Evolutionary conservation across 2,329 filamentous ascomycete species (phyloP).

Genomic region (Colletotrichum sp.): DNA sequence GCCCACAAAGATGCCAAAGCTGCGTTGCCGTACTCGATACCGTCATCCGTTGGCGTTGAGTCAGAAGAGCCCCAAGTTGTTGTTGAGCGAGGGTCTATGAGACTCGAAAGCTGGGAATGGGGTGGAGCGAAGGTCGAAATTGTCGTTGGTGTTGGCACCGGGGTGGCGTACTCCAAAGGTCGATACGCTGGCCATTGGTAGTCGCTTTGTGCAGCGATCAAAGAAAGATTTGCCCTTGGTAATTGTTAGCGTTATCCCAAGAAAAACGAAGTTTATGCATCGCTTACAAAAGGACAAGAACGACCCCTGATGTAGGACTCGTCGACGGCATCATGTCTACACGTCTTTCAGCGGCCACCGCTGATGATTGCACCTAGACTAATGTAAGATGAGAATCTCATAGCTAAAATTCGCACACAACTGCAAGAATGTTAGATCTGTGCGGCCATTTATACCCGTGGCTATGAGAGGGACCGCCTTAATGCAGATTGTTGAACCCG

Average conservation of each 20-base stretch:
- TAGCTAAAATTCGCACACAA: accelerated
- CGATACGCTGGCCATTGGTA: neutral
- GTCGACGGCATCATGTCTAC: neutral
- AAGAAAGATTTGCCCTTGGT: neutral
- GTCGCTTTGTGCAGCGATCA: neutral
- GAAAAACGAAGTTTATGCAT: neutral
- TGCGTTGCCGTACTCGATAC: slow-evolving; percentile 28
- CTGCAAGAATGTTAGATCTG: neutral
- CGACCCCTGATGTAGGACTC: neutral
- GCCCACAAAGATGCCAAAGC: slow-evolving; percentile 39
- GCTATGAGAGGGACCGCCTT: neutral
- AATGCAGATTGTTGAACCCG: neutral
- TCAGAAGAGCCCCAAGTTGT: neutral
- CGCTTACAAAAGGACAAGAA: neutral
- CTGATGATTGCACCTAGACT: neutral
- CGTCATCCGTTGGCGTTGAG: neutral
- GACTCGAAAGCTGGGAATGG: neutral
- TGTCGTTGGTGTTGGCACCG: neutral
- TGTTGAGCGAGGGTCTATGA: neutral
- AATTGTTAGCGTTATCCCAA: neutral
- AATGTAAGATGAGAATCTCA: neutral
- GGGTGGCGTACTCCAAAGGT: neutral
- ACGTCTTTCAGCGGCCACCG: neutral
- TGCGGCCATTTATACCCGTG: neutral
- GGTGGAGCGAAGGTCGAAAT: neutral